Conservation (phyloP, 306 rosid genomes). For the Senna tora region DNA sequence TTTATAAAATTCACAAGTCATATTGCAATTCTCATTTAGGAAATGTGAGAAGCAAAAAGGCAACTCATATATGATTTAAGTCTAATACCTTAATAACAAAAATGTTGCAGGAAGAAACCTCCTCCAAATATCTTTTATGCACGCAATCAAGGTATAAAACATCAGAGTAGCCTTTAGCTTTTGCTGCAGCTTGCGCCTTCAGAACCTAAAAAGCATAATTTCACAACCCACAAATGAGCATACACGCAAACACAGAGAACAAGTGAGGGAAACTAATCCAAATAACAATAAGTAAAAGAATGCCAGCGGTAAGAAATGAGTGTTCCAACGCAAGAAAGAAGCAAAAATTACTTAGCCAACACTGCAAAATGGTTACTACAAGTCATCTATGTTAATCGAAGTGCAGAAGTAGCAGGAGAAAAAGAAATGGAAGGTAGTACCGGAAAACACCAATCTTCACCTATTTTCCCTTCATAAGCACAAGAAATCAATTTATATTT, state of each 20-base stretch:
- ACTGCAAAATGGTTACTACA: background rate
- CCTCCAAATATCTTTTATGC: conserved; percentile 90
- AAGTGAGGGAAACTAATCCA: background rate
- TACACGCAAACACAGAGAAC: background rate
- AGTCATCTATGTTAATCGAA: conserved; percentile 5
- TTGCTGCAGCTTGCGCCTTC: conserved; percentile 90
- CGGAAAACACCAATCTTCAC: background rate
- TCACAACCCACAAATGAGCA: background rate
- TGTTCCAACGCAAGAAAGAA: conserved; percentile 20
- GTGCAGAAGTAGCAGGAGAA: background rate
- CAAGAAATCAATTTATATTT: conserved; percentile 24
- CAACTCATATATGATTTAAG: conserved; percentile 4
- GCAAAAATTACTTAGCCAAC: conserved; percentile 28
- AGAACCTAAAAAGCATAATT: conserved; percentile 65
- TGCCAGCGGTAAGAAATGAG: conserved; percentile 27
- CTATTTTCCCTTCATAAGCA: background rate
- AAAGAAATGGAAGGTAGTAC: background rate
- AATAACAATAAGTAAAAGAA: background rate
- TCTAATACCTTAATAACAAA: conserved; percentile 88
- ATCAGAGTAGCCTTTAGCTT: conserved; percentile 90
- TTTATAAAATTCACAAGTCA: conserved; percentile 8
- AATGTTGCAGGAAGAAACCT: conserved; percentile 94
- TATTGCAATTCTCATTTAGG: conserved; percentile 15
- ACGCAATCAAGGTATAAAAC: conserved; percentile 92
- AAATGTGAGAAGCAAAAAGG: background rate